A percentile compares a stretch with the other conserved stretches of the same genome.
Evolutionary conservation across 148 eudicot genomes (phyloP).

Genomic region (Fagopyrum tataricum): DNA sequence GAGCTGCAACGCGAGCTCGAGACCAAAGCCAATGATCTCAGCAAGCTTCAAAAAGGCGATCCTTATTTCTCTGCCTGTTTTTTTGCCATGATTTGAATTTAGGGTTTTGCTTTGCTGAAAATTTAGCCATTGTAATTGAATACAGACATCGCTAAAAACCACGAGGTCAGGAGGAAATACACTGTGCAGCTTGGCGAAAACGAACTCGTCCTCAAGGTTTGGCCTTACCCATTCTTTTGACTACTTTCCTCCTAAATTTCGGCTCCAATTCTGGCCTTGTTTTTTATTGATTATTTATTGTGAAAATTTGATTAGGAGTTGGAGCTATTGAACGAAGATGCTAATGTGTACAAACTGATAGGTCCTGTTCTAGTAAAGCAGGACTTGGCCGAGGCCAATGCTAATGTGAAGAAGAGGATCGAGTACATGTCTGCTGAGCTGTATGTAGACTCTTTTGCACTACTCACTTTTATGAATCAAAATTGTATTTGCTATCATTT

Average conservation of each 20-base stretch:
- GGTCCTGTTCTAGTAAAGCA: conserved; percentile 99
- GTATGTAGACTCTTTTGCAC: conserved; percentile 33
- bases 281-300: not conserved
- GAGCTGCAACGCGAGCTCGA: conserved; percentile 46
- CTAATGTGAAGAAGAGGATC: conserved; percentile 87
- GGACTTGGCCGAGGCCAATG: conserved; percentile 97
- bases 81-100: not conserved
- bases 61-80: not conserved
- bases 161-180: conserved; percentile 89
- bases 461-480: not conserved
- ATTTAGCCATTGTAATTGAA: not conserved
- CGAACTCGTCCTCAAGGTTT: conserved; percentile 93
- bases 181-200: conserved; percentile 97
- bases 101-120: conserved; percentile 1
- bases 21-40: conserved; percentile 47
- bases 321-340: conserved; percentile 88
- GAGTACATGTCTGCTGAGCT: conserved; percentile 95
- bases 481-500: not conserved
- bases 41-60: conserved; percentile 48
- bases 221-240: not conserved
- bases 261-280: not conserved
- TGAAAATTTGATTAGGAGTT: conserved; percentile 47
- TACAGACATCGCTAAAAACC: conserved; percentile 84
- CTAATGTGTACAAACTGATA: conserved; percentile 94
- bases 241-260: not conserved